Evolutionary conservation across 371 early-diverging fungal species (phyloP), one percentile per base, ranked within the genome.

Genomic region (Synchytrium microbalum): DNA sequence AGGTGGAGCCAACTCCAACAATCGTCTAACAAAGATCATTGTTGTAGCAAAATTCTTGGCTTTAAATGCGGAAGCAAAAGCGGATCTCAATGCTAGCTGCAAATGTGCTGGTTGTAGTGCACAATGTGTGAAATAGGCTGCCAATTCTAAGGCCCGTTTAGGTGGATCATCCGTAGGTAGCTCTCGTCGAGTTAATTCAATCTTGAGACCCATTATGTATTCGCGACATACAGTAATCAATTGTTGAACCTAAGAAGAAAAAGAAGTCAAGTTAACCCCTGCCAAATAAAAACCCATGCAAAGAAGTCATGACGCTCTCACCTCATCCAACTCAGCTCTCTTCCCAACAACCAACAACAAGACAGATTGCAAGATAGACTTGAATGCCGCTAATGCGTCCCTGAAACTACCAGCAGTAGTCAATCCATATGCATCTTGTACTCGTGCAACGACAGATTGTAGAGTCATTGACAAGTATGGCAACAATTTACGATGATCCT

Each of bases 71-170:
- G 84, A 81, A 26, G 82, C 84, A 85, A 92, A 89, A 24, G 96
- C 96, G 62, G 87, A 84, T 27, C 87, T 84, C 62, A 96, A 72
- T 31, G 87, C 83, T 25, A 94, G 79, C 64, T 88, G 89, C 72
- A 87, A 75, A 72, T 98, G 98, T 23, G 85, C 80, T 1, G 89
- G 85, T 64, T 93, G 91, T 54, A 98, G 79, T 62, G 90, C 81
- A 73, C 93, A 92, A 65, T 92, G 89, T 2, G 98, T 90, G 70
- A 95, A 95, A 77, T 94, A 96, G 2, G 92, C 91, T 0, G 95
- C 92, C 54, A 98, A 80, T 69, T 94, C 96, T 13, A 95, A 69
- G 38, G 84, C 84, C 19, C 90, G 85, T 58, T 78, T 79, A 65
- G 86, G 83, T 30, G 84, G 75, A 13, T 78, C 77, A 23, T 80